These are phyloP conservation scores for Wickerhamomyces alni DNA, from an alignment of 805 yeast genomes.

Conservation along the genomic window DNA sequence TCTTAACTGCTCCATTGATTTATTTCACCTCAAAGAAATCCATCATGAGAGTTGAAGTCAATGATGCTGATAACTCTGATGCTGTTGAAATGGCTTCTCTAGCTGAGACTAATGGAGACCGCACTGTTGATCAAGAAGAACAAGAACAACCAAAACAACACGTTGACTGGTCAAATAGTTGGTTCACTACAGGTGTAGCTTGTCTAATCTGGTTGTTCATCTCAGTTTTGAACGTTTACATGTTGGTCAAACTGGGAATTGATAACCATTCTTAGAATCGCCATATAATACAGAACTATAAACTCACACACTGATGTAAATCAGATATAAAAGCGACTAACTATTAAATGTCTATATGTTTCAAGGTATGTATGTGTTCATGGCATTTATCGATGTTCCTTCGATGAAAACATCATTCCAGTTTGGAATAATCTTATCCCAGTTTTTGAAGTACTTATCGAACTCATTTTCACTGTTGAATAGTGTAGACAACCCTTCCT, in stretches of 20 bases:
- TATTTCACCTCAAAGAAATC: constrained; percentile 69
- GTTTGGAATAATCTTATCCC: constrained; percentile 14
- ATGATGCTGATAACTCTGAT: constrained; percentile 5
- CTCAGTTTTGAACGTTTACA: constrained; percentile 63
- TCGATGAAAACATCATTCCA: constrained; percentile 14
- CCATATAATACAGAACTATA: too few species aligned
- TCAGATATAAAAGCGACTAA: too few species aligned
- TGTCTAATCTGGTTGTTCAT: constrained; percentile 65
- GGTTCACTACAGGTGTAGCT: constrained; percentile 48
- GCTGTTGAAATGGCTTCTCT: too few species aligned
- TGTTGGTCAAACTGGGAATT: constrained; percentile 38
- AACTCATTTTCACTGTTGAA: constrained; percentile 3
- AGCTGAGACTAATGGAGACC: too few species aligned
- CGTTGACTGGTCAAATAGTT: constrained; percentile 55
- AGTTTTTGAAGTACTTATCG: constrained; percentile 9
- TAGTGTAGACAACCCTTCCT: background rate
- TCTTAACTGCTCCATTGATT: constrained; percentile 78
- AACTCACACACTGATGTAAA: too few species aligned
- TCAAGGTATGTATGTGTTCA: background rate
- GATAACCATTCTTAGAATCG: constrained; percentile 4
- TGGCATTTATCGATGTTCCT: background rate
- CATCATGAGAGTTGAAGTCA: constrained; percentile 57
- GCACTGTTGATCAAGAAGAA: constrained; percentile 3
- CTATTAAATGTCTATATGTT: background rate
- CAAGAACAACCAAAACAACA: constrained; percentile 12